These are phyloP conservation scores for Multifurca ochricompacta DNA, from an alignment of 768 basidiomycete species.

Conservation along the genomic window DNA sequence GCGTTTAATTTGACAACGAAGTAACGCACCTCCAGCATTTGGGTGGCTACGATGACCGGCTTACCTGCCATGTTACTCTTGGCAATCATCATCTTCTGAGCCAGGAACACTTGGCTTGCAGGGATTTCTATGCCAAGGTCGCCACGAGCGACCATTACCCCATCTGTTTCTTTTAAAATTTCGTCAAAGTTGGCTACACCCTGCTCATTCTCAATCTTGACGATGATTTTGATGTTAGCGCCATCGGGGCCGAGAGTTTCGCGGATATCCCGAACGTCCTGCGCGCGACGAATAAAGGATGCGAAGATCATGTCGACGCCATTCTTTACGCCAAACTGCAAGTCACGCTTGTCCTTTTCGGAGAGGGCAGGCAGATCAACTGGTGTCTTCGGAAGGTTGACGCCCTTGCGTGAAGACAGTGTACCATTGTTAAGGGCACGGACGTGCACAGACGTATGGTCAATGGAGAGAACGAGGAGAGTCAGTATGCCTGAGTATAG, in stretches of 20 bases:
- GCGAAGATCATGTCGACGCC: slow-evolving; percentile 99
- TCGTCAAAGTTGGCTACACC: slow-evolving; percentile 99
- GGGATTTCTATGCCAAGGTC: slow-evolving; percentile 99
- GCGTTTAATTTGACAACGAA: neutral
- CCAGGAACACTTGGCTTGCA: slow-evolving; percentile 97
- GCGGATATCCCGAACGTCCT: slow-evolving; percentile 93
- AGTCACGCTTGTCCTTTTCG: slow-evolving; percentile 95
- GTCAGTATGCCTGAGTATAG: slow-evolving; percentile 64
- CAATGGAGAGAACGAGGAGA: slow-evolving; percentile 85
- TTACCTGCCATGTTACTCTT: slow-evolving; percentile 98
- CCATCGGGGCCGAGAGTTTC: slow-evolving; percentile 91
- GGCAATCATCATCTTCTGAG: slow-evolving; percentile 99
- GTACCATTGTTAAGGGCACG: slow-evolving; percentile 86
- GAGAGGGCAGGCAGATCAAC: slow-evolving; percentile 97
- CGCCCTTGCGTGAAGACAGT: slow-evolving; percentile 95
- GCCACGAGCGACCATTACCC: slow-evolving; percentile 99
- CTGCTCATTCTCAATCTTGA: slow-evolving; percentile 99
- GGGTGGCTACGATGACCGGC: slow-evolving; percentile 97
- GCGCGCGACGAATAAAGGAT: slow-evolving; percentile 92
- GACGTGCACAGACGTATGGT: slow-evolving; percentile 73
- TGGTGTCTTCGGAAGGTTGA: slow-evolving; percentile 96
- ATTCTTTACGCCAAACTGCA: slow-evolving; percentile 93
- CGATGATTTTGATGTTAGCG: slow-evolving; percentile 95
- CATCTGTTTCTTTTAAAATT: slow-evolving; percentile 89
- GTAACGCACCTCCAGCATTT: slow-evolving; percentile 86